Conservation (phyloP, 177 flowering plant genomes). For the Vitis hybrid region DNA sequence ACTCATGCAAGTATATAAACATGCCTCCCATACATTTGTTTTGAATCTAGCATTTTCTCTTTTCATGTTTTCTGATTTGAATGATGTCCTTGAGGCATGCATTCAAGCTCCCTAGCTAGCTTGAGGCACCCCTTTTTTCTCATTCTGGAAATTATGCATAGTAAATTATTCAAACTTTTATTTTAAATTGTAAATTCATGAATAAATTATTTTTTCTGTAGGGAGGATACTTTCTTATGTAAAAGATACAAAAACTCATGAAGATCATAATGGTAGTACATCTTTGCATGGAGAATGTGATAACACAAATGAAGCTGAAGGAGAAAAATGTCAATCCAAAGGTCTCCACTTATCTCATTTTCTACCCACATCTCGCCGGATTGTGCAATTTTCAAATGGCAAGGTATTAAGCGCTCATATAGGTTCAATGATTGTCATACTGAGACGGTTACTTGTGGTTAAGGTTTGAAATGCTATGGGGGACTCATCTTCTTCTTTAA, state of each 20-base stretch:
- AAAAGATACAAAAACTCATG: constrained; percentile 31
- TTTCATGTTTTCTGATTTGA: too few species aligned
- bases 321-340: constrained; percentile 21
- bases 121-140: too few species aligned
- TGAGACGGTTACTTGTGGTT: background rate
- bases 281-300: constrained; percentile 25
- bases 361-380: constrained; percentile 76
- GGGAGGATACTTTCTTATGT: constrained; percentile 71
- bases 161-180: too few species aligned
- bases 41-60: too few species aligned
- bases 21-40: too few species aligned
- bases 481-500: background rate
- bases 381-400: constrained; percentile 85
- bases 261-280: constrained; percentile 16
- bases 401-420: constrained; percentile 41
- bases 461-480: background rate
- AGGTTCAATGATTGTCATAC: background rate
- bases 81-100: too few species aligned
- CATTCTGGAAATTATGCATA: too few species aligned
- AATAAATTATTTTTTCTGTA: constrained; percentile 25
- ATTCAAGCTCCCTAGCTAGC: too few species aligned
- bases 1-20: too few species aligned
- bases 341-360: constrained; percentile 58
- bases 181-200: constrained; percentile 3
- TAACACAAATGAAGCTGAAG: constrained; percentile 4